Evolutionary conservation across 768 basidiomycete species (phyloP), one percentile per base, ranked within the genome.

Genomic region (Lanmaoa rubissima): DNA sequence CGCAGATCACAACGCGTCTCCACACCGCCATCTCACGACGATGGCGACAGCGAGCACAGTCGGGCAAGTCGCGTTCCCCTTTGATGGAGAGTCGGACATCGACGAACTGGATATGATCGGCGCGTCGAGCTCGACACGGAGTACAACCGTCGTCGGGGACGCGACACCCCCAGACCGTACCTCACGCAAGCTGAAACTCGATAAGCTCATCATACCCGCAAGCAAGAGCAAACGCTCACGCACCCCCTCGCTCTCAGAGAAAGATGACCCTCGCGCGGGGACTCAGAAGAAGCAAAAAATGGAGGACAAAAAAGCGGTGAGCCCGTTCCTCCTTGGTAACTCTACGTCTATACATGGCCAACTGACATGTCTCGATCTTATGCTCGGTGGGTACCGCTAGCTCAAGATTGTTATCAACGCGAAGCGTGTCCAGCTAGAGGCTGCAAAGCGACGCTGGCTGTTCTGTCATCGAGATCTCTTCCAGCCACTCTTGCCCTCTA

Each of bases 401-500:
- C 68, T 74, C 49, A 83, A 80, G 2, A 65, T 73, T 39, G 65
- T 70, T 5, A 61, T 73, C 16, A 77, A 76, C 46, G 61, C 65
- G 41, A 77, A 70, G 53, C 74, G 75, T 43, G 70, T 72, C 6
- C 59, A 62, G 1, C 63, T 78, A 34, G 80, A 82, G 34, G 67
- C 71, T 16, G 75, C 78, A 5, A 69, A 76, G 35, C 78, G 74
- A 42, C 71, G 69, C 24, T 85, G 82, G 80, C 54, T 84, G 11
- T 65, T 74, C 60, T 66, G 69, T 40, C 76, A 85, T 58, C 71
- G 71, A 0, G 61, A 74, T 32, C 65, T 83, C 13, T 77, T 85
- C 58, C 69, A 73, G 50, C 75, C 82, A 0, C 71, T 85, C 9
- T 69, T 85, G 21, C 80, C 81, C 1, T 50, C 70, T 1, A 69